Conservation (phyloP, 257 asterid species). For the Mentha longifolia region DNA sequence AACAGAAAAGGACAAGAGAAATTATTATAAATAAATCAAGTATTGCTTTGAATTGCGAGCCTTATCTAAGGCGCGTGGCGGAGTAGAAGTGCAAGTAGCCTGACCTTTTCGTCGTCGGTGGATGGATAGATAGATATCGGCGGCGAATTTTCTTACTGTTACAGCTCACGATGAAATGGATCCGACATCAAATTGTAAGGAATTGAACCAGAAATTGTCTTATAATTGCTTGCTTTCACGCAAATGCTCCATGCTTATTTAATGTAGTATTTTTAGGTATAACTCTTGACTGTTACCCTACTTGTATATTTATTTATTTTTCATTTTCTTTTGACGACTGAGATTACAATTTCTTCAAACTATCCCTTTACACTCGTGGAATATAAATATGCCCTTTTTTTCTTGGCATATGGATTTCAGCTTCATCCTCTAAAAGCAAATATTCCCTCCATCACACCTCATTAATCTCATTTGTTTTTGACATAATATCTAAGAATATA, state of each 20-base stretch:
- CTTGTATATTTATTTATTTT: too few species aligned
- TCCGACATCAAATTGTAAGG: background rate
- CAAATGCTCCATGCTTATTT: background rate
- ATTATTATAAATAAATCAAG: background rate
- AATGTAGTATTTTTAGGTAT: background rate
- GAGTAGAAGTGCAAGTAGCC: slow-evolving; percentile 23
- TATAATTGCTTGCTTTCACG: background rate
- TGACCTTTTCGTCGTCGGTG: slow-evolving; percentile 35
- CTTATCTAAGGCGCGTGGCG: slow-evolving; percentile 36
- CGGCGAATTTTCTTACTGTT: slow-evolving; percentile 23
- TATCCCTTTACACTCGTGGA: too few species aligned
- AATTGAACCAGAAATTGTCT: background rate
- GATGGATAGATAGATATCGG: slow-evolving; percentile 19
- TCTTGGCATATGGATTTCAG: too few species aligned
- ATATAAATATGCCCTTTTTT: too few species aligned
- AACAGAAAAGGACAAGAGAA: slow-evolving; percentile 29
- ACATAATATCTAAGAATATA: too few species aligned
- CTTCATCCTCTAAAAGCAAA: too few species aligned
- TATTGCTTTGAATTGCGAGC: slow-evolving; percentile 36
- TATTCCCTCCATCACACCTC: too few species aligned
- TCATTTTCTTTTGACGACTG: too few species aligned
- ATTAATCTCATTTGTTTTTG: too few species aligned
- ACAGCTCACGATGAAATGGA: background rate
- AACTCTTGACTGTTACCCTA: too few species aligned
- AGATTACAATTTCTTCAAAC: too few species aligned